These are phyloP conservation scores for Malassezia dermatis DNA, from an alignment of 1,284 basidiomycete species.

Conservation along the genomic window DNA sequence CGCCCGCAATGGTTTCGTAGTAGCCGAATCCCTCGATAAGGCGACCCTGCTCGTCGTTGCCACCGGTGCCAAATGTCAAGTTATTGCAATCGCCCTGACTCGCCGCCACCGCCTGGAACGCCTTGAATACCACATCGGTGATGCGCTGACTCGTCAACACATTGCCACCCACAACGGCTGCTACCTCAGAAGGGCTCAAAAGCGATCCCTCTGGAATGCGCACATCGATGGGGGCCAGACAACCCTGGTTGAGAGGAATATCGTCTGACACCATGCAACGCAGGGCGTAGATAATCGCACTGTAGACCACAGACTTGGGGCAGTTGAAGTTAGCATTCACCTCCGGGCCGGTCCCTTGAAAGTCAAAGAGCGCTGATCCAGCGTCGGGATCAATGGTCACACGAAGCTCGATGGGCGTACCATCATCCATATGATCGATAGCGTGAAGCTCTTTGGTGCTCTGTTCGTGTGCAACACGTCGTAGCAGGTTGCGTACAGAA, in stretches of 20 bases:
- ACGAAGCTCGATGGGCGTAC: slow-evolving; percentile 60
- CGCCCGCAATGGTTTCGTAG: slow-evolving; percentile 92
- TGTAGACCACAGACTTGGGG: slow-evolving; percentile 63
- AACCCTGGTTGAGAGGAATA: slow-evolving; percentile 88
- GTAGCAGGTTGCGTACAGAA: slow-evolving; percentile 72
- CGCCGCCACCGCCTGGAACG: slow-evolving; percentile 83
- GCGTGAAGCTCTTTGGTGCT: slow-evolving; percentile 60
- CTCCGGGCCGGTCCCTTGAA: slow-evolving; percentile 70
- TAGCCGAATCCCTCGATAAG: slow-evolving; percentile 75
- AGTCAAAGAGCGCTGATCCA: slow-evolving; percentile 80
- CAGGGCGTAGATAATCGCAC: slow-evolving; percentile 87
- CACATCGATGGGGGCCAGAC: slow-evolving; percentile 61
- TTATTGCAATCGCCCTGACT: slow-evolving; percentile 83
- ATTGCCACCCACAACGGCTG: slow-evolving; percentile 86
- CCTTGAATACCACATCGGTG: slow-evolving; percentile 85
- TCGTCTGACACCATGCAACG: slow-evolving; percentile 81
- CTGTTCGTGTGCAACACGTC: slow-evolving; percentile 60
- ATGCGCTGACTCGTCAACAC: slow-evolving; percentile 85
- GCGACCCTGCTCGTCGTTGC: slow-evolving; percentile 70
- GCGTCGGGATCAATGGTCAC: slow-evolving; percentile 67
- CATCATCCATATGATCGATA: slow-evolving; percentile 53
- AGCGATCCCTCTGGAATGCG: slow-evolving; percentile 70
- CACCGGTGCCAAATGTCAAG: slow-evolving; percentile 79
- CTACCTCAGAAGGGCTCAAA: slow-evolving; percentile 63
- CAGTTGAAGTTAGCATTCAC: slow-evolving; percentile 81